Evolutionary conservation across 352 stramenopile genomes (phyloP).

Genomic region (Phytopythium oedochilum): DNA sequence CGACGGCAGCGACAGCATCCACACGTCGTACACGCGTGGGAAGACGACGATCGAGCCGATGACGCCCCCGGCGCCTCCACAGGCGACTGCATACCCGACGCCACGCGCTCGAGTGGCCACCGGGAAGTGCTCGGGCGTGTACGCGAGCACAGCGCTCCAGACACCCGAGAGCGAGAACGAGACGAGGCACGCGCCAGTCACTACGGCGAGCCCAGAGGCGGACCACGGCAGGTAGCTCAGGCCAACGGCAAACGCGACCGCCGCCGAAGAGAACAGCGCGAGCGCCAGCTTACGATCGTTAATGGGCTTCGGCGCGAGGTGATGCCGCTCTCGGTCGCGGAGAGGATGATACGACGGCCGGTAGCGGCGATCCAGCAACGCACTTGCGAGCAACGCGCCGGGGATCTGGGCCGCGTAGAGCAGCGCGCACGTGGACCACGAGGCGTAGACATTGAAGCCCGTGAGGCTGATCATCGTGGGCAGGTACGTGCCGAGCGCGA

Average conservation of each 20-base stretch:
- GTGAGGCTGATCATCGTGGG: constrained; percentile 24
- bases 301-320: not conserved
- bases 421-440: constrained; percentile 12
- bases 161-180: constrained; percentile 14
- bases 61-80: constrained; percentile 17
- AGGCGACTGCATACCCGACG: constrained; percentile 20
- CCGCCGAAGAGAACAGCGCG: constrained; percentile 9
- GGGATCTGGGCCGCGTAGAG: constrained; percentile 18
- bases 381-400: constrained; percentile 16
- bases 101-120: constrained; percentile 13
- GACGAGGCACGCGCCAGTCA: constrained; percentile 8
- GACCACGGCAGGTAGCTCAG: constrained; percentile 24
- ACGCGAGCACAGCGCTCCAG: constrained; percentile 19
- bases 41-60: constrained; percentile 17
- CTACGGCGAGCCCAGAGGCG: constrained; percentile 6
- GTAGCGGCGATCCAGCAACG: constrained; percentile 8
- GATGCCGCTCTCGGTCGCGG: not conserved
- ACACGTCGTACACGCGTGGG: constrained; percentile 31
- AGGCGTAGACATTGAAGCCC: constrained; percentile 29
- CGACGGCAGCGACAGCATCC: constrained; percentile 17
- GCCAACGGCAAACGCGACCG: constrained; percentile 2
- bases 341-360: not conserved
- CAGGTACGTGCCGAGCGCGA: constrained; percentile 23
- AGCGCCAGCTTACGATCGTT: constrained; percentile 13
- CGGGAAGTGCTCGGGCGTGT: constrained; percentile 12